Percentiles rank a stretch among this genome's conserved stretches.
phyloP scores from a whole-genome alignment of 768 basidiomycete genomes.

The Pulveroboletus sp. region DNA sequence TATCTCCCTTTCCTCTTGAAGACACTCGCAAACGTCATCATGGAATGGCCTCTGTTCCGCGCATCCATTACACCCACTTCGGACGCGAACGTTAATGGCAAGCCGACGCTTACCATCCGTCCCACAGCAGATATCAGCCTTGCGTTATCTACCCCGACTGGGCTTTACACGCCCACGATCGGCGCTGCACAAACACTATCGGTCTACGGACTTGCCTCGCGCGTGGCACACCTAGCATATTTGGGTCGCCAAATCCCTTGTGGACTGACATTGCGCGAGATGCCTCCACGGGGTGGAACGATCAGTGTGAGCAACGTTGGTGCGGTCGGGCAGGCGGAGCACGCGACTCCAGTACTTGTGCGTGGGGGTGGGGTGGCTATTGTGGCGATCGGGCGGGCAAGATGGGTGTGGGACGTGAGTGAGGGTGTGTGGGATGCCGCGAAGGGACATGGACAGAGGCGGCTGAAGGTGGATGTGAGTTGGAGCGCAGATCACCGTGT shows the following conservation, averaged over 20 bases:
- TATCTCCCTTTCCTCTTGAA: conserved; percentile 84
- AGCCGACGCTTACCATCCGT: conserved; percentile 69
- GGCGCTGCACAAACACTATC: conserved; percentile 47
- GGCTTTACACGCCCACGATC: conserved; percentile 78
- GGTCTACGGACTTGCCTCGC: conserved; percentile 57
- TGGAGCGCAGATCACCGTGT: conserved; percentile 89
- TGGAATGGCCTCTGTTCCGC: conserved; percentile 80
- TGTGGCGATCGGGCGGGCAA: conserved; percentile 73
- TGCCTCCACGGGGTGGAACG: conserved; percentile 74
- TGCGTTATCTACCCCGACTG: conserved; percentile 76
- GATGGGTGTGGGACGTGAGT: conserved; percentile 72
- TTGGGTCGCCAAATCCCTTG: conserved; percentile 66
- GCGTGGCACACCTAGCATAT: conserved; percentile 54
- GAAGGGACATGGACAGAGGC: conserved; percentile 38
- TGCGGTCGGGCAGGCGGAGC: conserved; percentile 66
- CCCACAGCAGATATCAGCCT: conserved; percentile 70
- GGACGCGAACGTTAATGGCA: conserved; percentile 25
- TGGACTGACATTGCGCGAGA: conserved; percentile 59
- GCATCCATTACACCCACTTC: conserved; percentile 56
- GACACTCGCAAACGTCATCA: conserved; percentile 73
- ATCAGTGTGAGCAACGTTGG: conserved; percentile 81
- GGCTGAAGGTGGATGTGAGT: conserved; percentile 60
- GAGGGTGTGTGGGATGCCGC: conserved; percentile 30
- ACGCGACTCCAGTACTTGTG: conserved; percentile 70
- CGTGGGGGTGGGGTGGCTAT: conserved; percentile 84